Evolutionary conservation across 768 basidiomycete species (phyloP), one percentile per base, ranked within the genome.

Genomic region (Boletus rubescentipes): DNA sequence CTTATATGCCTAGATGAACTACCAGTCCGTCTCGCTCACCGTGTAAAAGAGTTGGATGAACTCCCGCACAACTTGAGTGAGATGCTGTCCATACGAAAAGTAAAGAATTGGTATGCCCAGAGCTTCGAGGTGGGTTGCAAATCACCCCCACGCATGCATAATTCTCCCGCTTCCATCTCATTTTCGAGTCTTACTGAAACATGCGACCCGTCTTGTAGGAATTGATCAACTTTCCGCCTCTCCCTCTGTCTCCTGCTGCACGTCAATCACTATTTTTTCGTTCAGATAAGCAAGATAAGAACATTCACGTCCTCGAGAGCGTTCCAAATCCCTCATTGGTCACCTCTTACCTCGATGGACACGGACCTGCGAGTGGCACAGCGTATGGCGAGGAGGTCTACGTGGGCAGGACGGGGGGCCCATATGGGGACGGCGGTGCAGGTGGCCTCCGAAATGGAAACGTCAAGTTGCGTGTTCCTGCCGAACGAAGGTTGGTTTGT

Each of bases 81-180:
- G 42, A 97, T 97, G 96, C 85, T 88, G 0, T 90, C 89, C 36
- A 98, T 99, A 59, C 83, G 85, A 53, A 94, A 91, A 67, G 91
- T 99, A 55, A 95, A 94, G 76, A 88, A 96, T 65, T 99, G 97
- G 97, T 99, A 99, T 71, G 96, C 96, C 1, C 93, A 98, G 76
- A 93, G 91, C 15, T 98, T 99, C 70, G 91, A 98, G 82, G 96
- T 95, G 49, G 47, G 85, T 59, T 31, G 30, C 38, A 16, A n/a
- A 18, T 18, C 30, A 4, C 10, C 1, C 35, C 15, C 32, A 16
- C 20, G 15, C 35, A 18, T 26, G 11, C 16, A 40, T 30, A 46
- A 21, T 30, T 18, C 15, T 18, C 9, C 32, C 18, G 32, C 14
- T 42, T 16, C 8, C 43, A 21, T 50, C 12, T 20, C 7, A 38